Base-by-base conservation (phyloP, 2,329 filamentous ascomycete genomes). In the Cladosporium austrohemisphaericum region DNA sequence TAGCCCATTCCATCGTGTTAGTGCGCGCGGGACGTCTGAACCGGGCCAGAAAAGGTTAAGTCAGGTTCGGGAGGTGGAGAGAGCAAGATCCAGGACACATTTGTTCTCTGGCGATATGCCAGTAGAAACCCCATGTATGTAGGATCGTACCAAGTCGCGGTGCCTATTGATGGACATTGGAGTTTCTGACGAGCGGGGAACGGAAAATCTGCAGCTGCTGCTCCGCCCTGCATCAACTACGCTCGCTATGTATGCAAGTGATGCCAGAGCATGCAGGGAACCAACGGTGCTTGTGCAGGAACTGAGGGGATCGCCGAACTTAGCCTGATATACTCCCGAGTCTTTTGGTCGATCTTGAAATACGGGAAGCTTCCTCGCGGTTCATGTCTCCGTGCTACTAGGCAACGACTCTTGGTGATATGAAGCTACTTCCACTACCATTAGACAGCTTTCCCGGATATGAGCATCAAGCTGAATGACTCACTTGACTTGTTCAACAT, bases 91-190 rank as follows among this genome's bases (percentile, higher is more conserved):
- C 37, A 40, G 4, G n/a, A 4, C 3, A n/a, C n/a, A n/a, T n/a
- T n/a, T n/a, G n/a, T n/a, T n/a, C n/a, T n/a, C n/a, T n/a, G n/a
- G n/a, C n/a, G n/a, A n/a, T n/a, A n/a, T n/a, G n/a, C n/a, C n/a
- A n/a, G n/a, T n/a, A n/a, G n/a, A n/a, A n/a, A n/a, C n/a, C n/a
- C n/a, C n/a, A n/a, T n/a, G n/a, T n/a, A n/a, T n/a, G n/a, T n/a
- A 5, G 25, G 13, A 18, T 11, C n/a, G 11, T 2, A 26, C 3
- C 13, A 45, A 26, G 41, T 18, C 29, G 41, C 20, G 7, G 9
- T 26, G 41, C 41, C 20, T n/a, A 45, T 45, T 45, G 41, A 45
- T 16, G 41, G 41, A 45, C 19, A 16, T 4, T 22, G 20, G n/a
- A 14, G 9, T 0, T 14, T n/a, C 31, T 10, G 20, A 10, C 18